Percentiles rank a stretch among this genome's conserved stretches.
Conservation (phyloP, 116 monocot genomes). For the Iris pallida region DNA sequence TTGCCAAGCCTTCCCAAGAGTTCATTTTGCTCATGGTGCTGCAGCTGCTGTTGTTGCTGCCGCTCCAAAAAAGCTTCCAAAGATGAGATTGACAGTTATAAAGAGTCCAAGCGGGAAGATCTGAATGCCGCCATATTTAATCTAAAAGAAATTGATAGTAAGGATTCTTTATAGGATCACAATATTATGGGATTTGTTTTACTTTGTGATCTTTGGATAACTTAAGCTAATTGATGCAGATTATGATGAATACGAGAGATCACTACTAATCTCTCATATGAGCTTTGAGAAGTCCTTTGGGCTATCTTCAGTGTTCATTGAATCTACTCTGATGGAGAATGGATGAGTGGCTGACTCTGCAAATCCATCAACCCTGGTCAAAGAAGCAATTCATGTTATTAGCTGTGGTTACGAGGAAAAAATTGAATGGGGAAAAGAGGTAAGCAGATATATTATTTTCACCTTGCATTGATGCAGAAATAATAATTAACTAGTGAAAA, state of each 20-base stretch:
- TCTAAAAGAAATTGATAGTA: conserved; percentile 89
- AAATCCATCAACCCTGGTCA: conserved; percentile 67
- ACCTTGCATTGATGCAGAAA: not conserved
- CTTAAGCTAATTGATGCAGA: conserved; percentile 33
- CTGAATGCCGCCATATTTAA: conserved; percentile 93
- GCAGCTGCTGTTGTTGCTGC: conserved; percentile 61
- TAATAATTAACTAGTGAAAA: too few species aligned
- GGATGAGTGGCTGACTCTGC: conserved; percentile 76
- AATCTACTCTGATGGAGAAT: conserved; percentile 94
- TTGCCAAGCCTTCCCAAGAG: conserved; percentile 60
- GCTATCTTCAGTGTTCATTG: conserved; percentile 81
- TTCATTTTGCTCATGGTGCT: conserved; percentile 68
- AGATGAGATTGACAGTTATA: conserved; percentile 45
- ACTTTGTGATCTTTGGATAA: not conserved
- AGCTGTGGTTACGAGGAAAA: conserved; percentile 99
- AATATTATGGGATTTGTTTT: not conserved
- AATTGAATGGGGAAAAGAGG: conserved; percentile 99
- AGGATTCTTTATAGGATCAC: conserved; percentile 22
- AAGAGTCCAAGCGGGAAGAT: conserved; percentile 74
- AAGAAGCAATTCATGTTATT: conserved; percentile 98
- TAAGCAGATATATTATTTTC: conserved; percentile 8
- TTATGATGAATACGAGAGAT: conserved; percentile 89
- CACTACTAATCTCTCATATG: conserved; percentile 79
- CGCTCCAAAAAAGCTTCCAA: conserved; percentile 51
- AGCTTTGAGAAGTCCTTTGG: conserved; percentile 99